Conservation (phyloP, 2,329 filamentous ascomycete species). For the Beauveria australis region DNA sequence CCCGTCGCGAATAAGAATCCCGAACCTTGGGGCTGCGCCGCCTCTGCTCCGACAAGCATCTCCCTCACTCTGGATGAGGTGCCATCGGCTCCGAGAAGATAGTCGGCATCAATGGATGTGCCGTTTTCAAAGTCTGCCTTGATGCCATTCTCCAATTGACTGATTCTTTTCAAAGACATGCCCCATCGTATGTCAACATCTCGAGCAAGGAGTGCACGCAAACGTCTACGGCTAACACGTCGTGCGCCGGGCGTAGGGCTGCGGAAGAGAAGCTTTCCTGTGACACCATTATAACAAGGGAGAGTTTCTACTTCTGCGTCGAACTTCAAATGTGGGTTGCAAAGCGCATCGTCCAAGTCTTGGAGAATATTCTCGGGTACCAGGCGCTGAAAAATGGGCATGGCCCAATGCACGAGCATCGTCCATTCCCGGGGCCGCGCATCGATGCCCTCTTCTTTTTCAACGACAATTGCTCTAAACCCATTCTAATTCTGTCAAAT, state of each 20-base stretch:
- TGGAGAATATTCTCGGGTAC: slow-evolving; percentile 24
- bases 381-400: slow-evolving; percentile 25
- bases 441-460: slow-evolving; percentile 21
- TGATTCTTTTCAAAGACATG: slow-evolving; percentile 15
- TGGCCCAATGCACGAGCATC: slow-evolving; percentile 33
- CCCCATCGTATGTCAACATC: slow-evolving; percentile 26
- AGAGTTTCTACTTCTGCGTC: slow-evolving; percentile 23
- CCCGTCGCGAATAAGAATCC: slow-evolving; percentile 24
- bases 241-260: slow-evolving; percentile 24
- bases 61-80: slow-evolving; percentile 22
- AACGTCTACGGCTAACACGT: slow-evolving; percentile 25
- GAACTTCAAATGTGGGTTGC: slow-evolving; percentile 27
- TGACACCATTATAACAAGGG: slow-evolving; percentile 25
- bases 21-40: slow-evolving; percentile 16
- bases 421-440: slow-evolving; percentile 29
- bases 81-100: slow-evolving; percentile 27
- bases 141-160: slow-evolving; percentile 10
- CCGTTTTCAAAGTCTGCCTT: slow-evolving; percentile 21
- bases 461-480: slow-evolving; percentile 25
- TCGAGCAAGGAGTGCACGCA: slow-evolving; percentile 24
- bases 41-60: slow-evolving; percentile 21
- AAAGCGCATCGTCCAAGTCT: slow-evolving; percentile 22
- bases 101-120: slow-evolving; percentile 16
- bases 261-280: slow-evolving; percentile 27
- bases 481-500: slow-evolving; percentile 19